Evolutionary conservation across 1,139 yeast genomes (phyloP).

Genomic region (Diutina pseudorugosa): DNA sequence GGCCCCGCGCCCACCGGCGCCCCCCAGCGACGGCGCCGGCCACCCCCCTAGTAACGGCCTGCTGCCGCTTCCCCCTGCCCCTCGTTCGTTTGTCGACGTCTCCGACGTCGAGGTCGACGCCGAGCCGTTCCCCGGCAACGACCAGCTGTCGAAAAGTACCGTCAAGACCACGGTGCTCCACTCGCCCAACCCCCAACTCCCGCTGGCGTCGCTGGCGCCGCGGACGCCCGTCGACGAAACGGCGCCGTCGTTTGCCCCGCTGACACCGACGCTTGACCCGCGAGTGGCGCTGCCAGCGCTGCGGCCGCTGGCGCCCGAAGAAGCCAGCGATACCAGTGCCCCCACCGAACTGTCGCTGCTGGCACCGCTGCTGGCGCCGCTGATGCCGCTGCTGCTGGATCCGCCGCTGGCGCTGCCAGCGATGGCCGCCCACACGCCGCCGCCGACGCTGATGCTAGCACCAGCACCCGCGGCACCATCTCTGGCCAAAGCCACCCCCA

Average conservation of each 20-base stretch:
- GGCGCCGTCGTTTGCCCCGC: not conserved
- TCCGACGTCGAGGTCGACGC: not conserved
- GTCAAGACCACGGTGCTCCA: not conserved
- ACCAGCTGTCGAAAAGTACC: not conserved
- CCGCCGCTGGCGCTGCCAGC: not conserved
- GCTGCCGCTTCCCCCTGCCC: not conserved
- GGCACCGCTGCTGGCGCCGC: not conserved
- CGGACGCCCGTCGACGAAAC: not conserved
- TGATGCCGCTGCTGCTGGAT: not conserved
- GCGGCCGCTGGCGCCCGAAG: not conserved
- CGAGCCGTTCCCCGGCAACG: not conserved
- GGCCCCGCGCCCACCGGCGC: not conserved
- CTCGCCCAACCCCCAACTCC: not conserved
- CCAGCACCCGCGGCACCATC: not conserved
- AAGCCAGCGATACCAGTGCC: not conserved
- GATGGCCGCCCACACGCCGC: no score
- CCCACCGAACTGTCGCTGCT: not conserved
- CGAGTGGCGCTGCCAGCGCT: not conserved
- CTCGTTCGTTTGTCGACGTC: not conserved
- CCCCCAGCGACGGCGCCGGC: not conserved
- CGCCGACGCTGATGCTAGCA: no score
- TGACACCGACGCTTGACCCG: not conserved
- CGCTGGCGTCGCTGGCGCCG: not conserved
- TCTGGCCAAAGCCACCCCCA: not conserved
- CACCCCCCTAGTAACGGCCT: not conserved